A percentile compares a stretch with the other conserved stretches of the same genome.
Evolutionary conservation across 2,329 filamentous ascomycete species (phyloP).

Genomic region (Leptosphaerulina australis): DNA sequence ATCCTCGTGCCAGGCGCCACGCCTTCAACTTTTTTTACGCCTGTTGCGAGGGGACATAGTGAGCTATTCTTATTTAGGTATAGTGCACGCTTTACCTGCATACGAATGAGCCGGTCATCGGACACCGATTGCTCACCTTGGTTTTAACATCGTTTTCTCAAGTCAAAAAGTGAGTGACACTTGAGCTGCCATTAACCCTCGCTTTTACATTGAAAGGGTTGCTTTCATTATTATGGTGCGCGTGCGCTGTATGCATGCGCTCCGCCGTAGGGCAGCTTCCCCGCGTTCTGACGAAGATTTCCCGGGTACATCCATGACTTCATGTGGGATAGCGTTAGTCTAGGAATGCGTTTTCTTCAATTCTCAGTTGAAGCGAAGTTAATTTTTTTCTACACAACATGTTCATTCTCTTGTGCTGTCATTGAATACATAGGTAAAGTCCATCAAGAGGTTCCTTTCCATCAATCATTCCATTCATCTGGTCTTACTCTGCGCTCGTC

Average conservation of each 20-base stretch:
- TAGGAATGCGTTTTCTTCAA: neutral
- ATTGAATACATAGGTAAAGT: slow-evolving; percentile 39
- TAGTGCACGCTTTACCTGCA: slow-evolving; percentile 22
- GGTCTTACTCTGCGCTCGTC: slow-evolving; percentile 7
- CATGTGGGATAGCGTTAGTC: neutral
- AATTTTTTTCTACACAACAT: slow-evolving; percentile 16
- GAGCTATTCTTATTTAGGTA: slow-evolving; percentile 27
- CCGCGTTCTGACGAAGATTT: slow-evolving; percentile 16
- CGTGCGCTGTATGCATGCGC: slow-evolving; percentile 1
- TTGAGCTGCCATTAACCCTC: neutral
- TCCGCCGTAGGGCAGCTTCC: slow-evolving; percentile 8
- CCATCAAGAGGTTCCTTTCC: slow-evolving; percentile 27
- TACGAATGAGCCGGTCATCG: slow-evolving; percentile 33
- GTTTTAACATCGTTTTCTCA: slow-evolving; percentile 2
- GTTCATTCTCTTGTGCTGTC: slow-evolving; percentile 30
- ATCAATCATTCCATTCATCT: slow-evolving; percentile 15
- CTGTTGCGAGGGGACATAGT: slow-evolving; percentile 22
- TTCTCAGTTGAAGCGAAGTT: neutral
- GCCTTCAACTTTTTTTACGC: slow-evolving; percentile 37
- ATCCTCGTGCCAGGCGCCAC: slow-evolving; percentile 17
- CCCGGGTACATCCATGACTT: slow-evolving; percentile 17
- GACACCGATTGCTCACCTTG: slow-evolving; percentile 21
- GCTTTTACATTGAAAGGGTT: neutral
- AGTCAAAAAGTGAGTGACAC: too few species aligned
- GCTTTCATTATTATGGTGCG: slow-evolving; percentile 12